phyloP scores from a whole-genome alignment of 2,329 filamentous ascomycete species.

The Incumbomyces lentus region DNA sequence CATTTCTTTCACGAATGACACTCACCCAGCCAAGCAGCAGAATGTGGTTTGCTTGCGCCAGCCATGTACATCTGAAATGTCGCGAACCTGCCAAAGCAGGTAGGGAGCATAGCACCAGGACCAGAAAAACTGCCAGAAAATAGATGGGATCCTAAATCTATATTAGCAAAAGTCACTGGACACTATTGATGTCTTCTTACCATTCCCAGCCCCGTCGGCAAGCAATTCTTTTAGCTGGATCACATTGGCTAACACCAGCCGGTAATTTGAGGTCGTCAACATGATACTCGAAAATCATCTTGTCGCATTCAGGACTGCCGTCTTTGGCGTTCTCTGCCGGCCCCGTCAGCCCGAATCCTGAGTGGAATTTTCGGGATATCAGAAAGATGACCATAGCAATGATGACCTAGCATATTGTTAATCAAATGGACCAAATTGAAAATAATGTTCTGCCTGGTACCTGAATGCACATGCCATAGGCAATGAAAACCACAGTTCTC shows the following conservation, averaged over 20 bases:
- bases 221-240: slow-evolving; percentile 36
- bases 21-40: slow-evolving; percentile 35
- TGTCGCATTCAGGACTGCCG: not conserved
- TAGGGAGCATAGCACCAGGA: slow-evolving; percentile 52
- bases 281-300: not conserved
- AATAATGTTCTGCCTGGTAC: slow-evolving; percentile 27
- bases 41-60: slow-evolving; percentile 55
- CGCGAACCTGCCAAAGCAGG: slow-evolving; percentile 51
- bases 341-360: slow-evolving; percentile 37
- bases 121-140: slow-evolving; percentile 56
- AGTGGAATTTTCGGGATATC: slow-evolving; percentile 56
- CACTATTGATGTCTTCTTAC: slow-evolving; percentile 27
- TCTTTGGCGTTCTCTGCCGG: slow-evolving; percentile 24
- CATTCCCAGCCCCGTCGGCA: slow-evolving; percentile 54
- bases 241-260: not conserved
- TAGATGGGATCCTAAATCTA: slow-evolving; percentile 45
- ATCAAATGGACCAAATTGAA: slow-evolving; percentile 10
- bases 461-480: slow-evolving; percentile 46
- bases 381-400: slow-evolving; percentile 52
- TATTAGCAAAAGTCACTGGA: slow-evolving; percentile 7
- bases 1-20: slow-evolving; percentile 19
- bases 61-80: slow-evolving; percentile 54
- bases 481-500: slow-evolving; percentile 42
- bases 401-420: slow-evolving; percentile 37
- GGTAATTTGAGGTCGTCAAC: not conserved